Percentiles rank a stretch among this genome's conserved stretches.
Evolutionary conservation across 2,329 filamentous ascomycete species (phyloP).

Genomic region (Alternaria consortialis): DNA sequence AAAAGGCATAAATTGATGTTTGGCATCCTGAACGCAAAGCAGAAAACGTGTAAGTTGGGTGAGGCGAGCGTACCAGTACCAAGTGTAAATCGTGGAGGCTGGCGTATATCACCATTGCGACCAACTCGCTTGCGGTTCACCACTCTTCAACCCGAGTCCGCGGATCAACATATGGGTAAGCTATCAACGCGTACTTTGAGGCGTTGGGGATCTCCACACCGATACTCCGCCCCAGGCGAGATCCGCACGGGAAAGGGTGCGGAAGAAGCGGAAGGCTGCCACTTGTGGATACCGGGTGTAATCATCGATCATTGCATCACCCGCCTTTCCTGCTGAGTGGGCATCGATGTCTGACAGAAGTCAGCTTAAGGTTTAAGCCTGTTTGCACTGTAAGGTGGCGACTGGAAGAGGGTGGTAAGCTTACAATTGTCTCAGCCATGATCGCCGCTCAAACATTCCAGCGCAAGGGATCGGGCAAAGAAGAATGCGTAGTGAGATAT

Average conservation of each 20-base stretch:
- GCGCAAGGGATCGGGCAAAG: background rate
- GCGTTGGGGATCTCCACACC: conserved; percentile 1
- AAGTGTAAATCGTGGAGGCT: background rate
- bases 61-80: too few relatives aligned
- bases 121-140: background rate
- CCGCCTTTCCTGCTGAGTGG: background rate
- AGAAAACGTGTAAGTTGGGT: background rate
- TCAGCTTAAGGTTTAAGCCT: background rate
- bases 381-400: background rate
- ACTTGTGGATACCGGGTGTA: conserved; percentile 5
- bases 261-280: conserved; percentile 29
- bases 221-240: conserved; percentile 5
- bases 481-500: background rate
- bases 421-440: conserved; percentile 17
- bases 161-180: background rate
- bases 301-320: background rate
- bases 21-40: background rate
- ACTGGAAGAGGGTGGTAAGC: conserved; percentile 1
- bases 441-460: background rate
- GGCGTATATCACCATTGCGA: background rate
- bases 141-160: background rate
- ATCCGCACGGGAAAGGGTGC: conserved; percentile 22
- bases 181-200: background rate
- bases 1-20: too few relatives aligned
- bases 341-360: background rate